phyloP scores from a whole-genome alignment of 148 eudicot genomes.

The Vaccinium macrocarpon region DNA sequence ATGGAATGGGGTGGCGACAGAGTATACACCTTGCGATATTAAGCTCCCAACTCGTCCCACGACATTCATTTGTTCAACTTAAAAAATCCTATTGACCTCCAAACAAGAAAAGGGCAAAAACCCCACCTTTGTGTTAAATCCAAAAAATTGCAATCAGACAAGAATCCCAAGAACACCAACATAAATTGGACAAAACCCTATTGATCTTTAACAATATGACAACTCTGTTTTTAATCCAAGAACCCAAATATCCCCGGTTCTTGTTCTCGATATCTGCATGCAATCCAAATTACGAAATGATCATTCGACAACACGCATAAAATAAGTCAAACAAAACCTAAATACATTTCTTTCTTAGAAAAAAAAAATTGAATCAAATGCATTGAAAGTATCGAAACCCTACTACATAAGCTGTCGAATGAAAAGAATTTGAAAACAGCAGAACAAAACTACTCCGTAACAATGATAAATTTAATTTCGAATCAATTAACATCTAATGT shows the following conservation, averaged over 20 bases:
- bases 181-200: background rate
- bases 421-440: background rate
- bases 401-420: background rate
- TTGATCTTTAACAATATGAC: background rate
- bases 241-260: conserved; percentile 10
- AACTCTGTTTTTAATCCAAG: conserved; percentile 6
- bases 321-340: background rate
- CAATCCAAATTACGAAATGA: conserved; percentile 14
- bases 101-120: conserved; percentile 16
- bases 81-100: conserved; percentile 20
- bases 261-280: conserved; percentile 33
- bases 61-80: conserved; percentile 64
- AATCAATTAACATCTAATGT: background rate
- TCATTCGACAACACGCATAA: background rate
- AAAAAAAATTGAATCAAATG: background rate
- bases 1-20: conserved; percentile 97
- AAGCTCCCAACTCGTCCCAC: conserved; percentile 79
- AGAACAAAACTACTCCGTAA: background rate
- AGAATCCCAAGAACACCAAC: conserved; percentile 11
- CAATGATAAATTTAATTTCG: background rate
- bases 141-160: background rate
- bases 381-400: background rate
- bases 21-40: conserved; percentile 84
- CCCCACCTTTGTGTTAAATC: conserved; percentile 13
- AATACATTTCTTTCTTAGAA: background rate